A percentile compares a stretch with the other conserved stretches of the same genome.
Evolutionary conservation across 2,329 filamentous ascomycete genomes (phyloP).

Genomic region (Ceratocystis huliohia): DNA sequence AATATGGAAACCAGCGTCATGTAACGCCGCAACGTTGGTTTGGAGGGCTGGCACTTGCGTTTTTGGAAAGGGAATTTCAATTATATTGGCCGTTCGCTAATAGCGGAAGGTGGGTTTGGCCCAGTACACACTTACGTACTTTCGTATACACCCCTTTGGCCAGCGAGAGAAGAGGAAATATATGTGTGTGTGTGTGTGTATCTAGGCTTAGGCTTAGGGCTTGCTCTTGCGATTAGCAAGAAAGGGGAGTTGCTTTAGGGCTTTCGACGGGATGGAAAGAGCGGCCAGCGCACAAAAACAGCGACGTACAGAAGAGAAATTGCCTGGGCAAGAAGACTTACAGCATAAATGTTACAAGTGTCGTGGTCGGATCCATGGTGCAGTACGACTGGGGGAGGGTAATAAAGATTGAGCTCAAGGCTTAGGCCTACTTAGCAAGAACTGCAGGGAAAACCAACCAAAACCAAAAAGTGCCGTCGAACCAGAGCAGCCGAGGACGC

Average conservation of each 20-base stretch:
- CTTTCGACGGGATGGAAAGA: neutral
- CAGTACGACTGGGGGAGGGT: no score
- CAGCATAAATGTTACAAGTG: conserved; percentile 57
- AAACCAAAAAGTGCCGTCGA: neutral
- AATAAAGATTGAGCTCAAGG: neutral
- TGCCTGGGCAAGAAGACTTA: conserved; percentile 33
- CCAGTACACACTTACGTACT: neutral
- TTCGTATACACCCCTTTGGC: neutral
- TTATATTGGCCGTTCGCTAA: neutral
- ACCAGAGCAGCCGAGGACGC: neutral
- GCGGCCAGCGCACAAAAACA: neutral
- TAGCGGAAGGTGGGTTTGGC: neutral
- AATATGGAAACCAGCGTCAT: neutral
- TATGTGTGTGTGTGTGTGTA: no score
- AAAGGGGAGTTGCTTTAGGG: neutral
- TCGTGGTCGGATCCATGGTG: conserved; percentile 48
- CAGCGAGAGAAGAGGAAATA: neutral
- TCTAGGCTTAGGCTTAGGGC: neutral
- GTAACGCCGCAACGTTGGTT: neutral
- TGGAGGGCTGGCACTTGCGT: neutral
- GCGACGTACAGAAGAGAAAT: neutral
- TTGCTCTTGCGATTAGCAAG: neutral
- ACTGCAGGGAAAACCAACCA: neutral
- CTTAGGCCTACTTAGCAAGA: neutral
- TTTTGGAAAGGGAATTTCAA: neutral